Percentiles rank a stretch among this genome's conserved stretches.
phyloP scores from a whole-genome alignment of 495 filamentous ascomycete genomes.

The Neurospora cerealis region DNA sequence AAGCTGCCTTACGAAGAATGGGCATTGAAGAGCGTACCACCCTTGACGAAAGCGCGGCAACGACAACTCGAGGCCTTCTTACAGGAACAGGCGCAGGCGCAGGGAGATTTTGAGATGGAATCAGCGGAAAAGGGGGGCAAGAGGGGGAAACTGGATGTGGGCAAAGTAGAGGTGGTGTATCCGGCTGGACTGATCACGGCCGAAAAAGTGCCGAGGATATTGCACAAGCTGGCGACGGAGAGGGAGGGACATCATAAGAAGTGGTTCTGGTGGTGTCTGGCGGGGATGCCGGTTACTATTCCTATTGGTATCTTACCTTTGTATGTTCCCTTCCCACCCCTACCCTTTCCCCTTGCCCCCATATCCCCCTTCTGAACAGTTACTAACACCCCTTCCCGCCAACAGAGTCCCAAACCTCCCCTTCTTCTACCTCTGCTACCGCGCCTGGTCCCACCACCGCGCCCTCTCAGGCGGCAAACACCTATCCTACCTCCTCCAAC shows the following conservation, averaged over 20 bases:
- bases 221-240: conserved; percentile 65
- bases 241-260: conserved; percentile 65
- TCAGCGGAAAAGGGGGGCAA: conserved; percentile 37
- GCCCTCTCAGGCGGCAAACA: conserved; percentile 80
- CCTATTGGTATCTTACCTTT: conserved; percentile 76
- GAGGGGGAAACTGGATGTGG: conserved; percentile 35
- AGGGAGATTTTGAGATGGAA: neutral
- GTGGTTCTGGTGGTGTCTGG: conserved; percentile 67
- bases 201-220: conserved; percentile 47
- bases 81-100: neutral
- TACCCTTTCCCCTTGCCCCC: no score
- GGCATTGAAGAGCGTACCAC: conserved; percentile 88
- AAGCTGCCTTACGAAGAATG: conserved; percentile 95
- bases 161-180: conserved; percentile 67
- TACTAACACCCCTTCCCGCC: neutral
- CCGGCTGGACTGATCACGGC: conserved; percentile 57
- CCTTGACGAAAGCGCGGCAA: conserved; percentile 41
- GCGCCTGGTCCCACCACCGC: conserved; percentile 58
- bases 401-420: conserved; percentile 84
- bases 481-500: conserved; percentile 66
- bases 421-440: conserved; percentile 89
- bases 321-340: conserved; percentile 39
- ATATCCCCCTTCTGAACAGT: conserved; percentile 1
- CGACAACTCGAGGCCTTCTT: neutral
- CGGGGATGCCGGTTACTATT: conserved; percentile 72